Evolutionary conservation across 2,329 filamentous ascomycete species (phyloP).

Genomic region (Pseudopyricularia javanii): DNA sequence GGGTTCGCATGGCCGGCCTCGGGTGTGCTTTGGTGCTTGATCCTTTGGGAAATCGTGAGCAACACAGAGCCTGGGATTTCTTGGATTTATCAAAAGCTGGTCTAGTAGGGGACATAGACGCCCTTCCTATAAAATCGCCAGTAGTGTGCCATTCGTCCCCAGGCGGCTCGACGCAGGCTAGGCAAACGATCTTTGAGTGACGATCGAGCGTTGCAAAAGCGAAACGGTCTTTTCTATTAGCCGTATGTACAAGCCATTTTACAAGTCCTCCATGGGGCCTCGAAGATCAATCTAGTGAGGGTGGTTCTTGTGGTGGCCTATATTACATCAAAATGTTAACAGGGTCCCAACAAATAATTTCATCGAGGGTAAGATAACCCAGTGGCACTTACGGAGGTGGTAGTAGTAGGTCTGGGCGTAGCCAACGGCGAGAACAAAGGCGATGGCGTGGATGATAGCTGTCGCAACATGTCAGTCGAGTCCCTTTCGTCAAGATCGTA

Average conservation of each 20-base stretch:
- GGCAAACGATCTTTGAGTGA: not conserved
- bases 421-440: constrained; percentile 64
- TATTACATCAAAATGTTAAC: not conserved
- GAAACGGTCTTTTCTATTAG: constrained; percentile 10
- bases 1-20: no score
- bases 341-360: constrained; percentile 1
- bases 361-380: no score
- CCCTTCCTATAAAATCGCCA: no score
- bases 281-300: constrained; percentile 57
- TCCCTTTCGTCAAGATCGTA: not conserved
- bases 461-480: constrained; percentile 14
- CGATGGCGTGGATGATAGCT: constrained; percentile 86
- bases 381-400: constrained; percentile 74
- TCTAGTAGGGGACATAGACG: no score
- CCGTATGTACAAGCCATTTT: constrained; percentile 29
- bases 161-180: no score
- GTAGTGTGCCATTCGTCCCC: no score
- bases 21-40: no score
- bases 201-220: not conserved
- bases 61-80: no score
- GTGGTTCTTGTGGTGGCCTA: constrained; percentile 99
- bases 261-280: constrained; percentile 5
- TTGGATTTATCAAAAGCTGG: no score
- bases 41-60: no score
- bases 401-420: constrained; percentile 99